These are phyloP conservation scores for Coemansia sp. DNA, from an alignment of 192 early-diverging fungal genomes.

Conservation along the genomic window DNA sequence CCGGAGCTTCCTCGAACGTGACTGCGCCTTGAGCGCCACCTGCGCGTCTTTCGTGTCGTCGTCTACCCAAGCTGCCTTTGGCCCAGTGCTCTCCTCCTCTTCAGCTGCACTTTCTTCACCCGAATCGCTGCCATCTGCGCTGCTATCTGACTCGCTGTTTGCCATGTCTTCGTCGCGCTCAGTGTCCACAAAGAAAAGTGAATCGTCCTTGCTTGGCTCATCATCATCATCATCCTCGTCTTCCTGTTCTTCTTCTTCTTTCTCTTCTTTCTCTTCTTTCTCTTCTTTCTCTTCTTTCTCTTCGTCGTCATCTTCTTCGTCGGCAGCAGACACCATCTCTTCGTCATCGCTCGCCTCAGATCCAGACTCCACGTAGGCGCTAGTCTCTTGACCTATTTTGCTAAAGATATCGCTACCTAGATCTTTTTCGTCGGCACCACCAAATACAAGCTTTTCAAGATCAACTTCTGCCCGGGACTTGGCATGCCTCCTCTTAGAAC, in stretches of 20 bases:
- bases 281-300: neutral
- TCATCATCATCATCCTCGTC: constrained; percentile 8
- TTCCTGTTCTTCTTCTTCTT: neutral
- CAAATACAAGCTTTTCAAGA: constrained; percentile 79
- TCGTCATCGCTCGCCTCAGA: neutral
- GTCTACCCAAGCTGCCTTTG: constrained; percentile 76
- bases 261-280: neutral
- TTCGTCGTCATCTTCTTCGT: constrained; percentile 3
- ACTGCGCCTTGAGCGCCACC: constrained; percentile 70
- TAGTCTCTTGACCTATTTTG: constrained; percentile 15
- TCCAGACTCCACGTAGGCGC: neutral
- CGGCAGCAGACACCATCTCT: neutral
- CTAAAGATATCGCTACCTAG: constrained; percentile 20
- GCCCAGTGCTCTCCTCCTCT: constrained; percentile 23
- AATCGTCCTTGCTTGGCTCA: constrained; percentile 4
- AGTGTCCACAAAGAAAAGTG: constrained; percentile 48
- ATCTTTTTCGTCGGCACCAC: constrained; percentile 57
- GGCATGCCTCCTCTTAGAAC: constrained; percentile 10
- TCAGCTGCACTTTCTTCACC: constrained; percentile 31
- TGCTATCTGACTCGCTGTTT: neutral
- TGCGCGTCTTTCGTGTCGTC: constrained; percentile 70
- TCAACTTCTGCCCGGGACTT: constrained; percentile 73
- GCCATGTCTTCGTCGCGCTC: constrained; percentile 17
- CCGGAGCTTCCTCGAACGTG: constrained; percentile 79
- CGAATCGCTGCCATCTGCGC: neutral